Evolutionary conservation across 441 rosid species (phyloP).

Genomic region (Pelargonium myrrhifolium): DNA sequence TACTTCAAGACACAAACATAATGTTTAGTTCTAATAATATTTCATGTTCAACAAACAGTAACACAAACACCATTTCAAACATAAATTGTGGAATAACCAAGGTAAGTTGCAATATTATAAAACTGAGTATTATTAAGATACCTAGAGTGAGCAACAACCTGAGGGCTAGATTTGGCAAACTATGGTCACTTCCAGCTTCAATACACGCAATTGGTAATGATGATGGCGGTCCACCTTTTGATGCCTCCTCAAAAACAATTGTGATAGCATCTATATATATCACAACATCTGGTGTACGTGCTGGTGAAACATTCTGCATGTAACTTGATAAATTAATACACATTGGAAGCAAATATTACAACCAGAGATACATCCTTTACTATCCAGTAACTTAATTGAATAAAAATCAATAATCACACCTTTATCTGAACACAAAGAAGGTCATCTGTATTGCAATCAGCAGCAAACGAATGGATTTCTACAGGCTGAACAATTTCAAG

Average conservation of each 20-base stretch:
- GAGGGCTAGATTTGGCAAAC: constrained; percentile 84
- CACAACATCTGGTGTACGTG: constrained; percentile 55
- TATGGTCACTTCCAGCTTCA: constrained; percentile 80
- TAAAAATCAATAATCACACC: constrained; percentile 35
- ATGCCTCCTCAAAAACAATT: constrained; percentile 71
- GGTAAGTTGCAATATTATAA: background rate
- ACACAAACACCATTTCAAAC: background rate
- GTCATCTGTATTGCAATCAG: constrained; percentile 92
- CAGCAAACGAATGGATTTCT: constrained; percentile 72
- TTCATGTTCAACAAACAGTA: background rate
- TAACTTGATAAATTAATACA: constrained; percentile 5
- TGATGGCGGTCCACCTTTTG: constrained; percentile 55
- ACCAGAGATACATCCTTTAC: background rate
- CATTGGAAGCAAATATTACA: background rate
- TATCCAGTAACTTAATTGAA: background rate
- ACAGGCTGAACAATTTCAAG: constrained; percentile 87
- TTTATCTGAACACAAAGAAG: constrained; percentile 93
- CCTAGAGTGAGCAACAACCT: constrained; percentile 41
- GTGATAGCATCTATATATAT: constrained; percentile 83
- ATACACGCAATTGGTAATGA: constrained; percentile 86
- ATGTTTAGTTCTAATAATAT: background rate
- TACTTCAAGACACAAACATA: background rate
- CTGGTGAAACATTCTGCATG: constrained; percentile 81
- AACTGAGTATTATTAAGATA: constrained; percentile 14
- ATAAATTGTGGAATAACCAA: background rate